Conservation (phyloP, 331 rosid genomes). For the Cucumis variabilis region DNA sequence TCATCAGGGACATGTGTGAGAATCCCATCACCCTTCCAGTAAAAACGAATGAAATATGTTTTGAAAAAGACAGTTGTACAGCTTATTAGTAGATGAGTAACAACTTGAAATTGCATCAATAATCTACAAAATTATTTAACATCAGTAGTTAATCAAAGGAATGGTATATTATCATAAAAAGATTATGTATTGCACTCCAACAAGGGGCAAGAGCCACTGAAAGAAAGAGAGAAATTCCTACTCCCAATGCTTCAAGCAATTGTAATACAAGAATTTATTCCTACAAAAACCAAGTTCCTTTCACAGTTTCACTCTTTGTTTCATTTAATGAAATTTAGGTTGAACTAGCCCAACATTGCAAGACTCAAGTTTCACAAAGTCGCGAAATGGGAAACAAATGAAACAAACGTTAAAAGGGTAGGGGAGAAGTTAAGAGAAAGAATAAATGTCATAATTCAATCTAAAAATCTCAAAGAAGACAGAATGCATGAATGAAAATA, state of each 20-base stretch:
- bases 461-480: too few species aligned
- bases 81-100: too few species aligned
- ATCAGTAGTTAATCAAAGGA: slow-evolving; percentile 1
- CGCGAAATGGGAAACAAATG: not conserved
- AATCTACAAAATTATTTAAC: too few species aligned
- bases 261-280: too few species aligned
- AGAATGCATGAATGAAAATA: too few species aligned
- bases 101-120: too few species aligned
- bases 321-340: not conserved
- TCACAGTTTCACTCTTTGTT: not conserved
- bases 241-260: not conserved
- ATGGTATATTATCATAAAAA: not conserved
- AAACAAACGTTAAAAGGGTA: not conserved
- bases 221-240: not conserved
- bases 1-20: slow-evolving; percentile 73
- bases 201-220: not conserved
- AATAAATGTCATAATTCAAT: too few species aligned
- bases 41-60: too few species aligned
- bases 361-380: not conserved
- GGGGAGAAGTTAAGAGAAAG: not conserved
- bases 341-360: too few species aligned
- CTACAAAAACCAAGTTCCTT: not conserved
- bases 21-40: too few species aligned
- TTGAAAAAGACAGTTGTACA: too few species aligned
- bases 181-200: not conserved